Conservation (phyloP, 805 yeast genomes). For the Wickerhamiella sergipiensis region DNA sequence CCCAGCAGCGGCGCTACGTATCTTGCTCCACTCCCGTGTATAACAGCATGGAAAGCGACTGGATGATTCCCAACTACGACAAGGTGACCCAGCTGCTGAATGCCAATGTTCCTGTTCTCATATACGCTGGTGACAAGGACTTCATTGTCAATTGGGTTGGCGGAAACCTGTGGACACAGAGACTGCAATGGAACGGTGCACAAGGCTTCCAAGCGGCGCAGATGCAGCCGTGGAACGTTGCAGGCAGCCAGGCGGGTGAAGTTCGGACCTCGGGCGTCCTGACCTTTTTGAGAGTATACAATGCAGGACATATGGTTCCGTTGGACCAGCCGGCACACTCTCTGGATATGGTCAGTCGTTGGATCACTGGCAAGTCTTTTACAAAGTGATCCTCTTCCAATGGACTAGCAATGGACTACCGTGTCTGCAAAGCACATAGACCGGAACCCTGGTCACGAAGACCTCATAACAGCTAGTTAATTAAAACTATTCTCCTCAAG, state of each 20-base stretch:
- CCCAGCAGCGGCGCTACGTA: conserved; percentile 44
- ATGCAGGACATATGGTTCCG: conserved; percentile 95
- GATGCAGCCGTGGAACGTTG: conserved; percentile 24
- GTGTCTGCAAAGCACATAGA: too few relatives aligned
- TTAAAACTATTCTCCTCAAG: too few relatives aligned
- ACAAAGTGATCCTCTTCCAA: neutral
- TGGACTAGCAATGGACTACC: too few relatives aligned
- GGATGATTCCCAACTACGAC: conserved; percentile 77
- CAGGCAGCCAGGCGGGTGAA: conserved; percentile 42
- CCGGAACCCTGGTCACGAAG: too few relatives aligned
- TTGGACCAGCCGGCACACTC: conserved; percentile 73
- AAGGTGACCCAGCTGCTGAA: conserved; percentile 60
- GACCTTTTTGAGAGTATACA: conserved; percentile 69
- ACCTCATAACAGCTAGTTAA: too few relatives aligned
- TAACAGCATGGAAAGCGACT: conserved; percentile 80
- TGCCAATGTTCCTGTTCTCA: conserved; percentile 61
- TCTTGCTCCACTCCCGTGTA: conserved; percentile 69
- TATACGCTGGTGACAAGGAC: conserved; percentile 93
- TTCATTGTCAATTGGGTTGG: conserved; percentile 94
- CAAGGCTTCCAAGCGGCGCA: conserved; percentile 36
- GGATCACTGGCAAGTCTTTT: conserved; percentile 34
- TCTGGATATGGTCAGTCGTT: conserved; percentile 69
- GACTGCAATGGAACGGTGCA: conserved; percentile 48
- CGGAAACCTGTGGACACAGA: conserved; percentile 69
- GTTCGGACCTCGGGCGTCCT: conserved; percentile 56